phyloP scores from a whole-genome alignment of 805 yeast genomes.

The Zygoascus bituminiphila region DNA sequence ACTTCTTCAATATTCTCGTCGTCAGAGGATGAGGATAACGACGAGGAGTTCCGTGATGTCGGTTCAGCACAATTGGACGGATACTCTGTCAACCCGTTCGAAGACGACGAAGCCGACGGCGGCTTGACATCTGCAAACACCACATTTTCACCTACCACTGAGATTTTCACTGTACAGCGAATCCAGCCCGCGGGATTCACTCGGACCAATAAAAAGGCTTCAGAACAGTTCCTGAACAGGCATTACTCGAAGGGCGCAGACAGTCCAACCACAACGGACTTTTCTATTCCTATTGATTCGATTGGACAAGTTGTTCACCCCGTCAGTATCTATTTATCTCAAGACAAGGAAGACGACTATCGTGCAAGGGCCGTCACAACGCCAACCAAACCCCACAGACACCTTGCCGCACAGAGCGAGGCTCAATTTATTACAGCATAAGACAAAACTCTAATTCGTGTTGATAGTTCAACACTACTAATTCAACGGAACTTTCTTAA shows the following conservation, averaged over 20 bases:
- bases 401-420: not conserved
- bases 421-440: not conserved
- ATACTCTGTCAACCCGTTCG: not conserved
- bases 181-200: not conserved
- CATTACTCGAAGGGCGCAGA: not conserved
- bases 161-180: not conserved
- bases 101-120: not conserved
- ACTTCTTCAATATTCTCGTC: not conserved
- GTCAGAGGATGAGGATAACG: not conserved
- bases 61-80: not conserved
- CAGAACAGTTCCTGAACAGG: not conserved
- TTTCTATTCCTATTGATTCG: not conserved
- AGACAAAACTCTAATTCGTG: too few species aligned
- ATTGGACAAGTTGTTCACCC: not conserved
- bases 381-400: not conserved
- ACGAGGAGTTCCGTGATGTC: not conserved
- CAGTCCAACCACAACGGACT: not conserved
- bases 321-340: not conserved
- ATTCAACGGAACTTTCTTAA: not conserved
- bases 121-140: not conserved
- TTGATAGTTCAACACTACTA: too few species aligned
- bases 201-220: not conserved
- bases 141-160: not conserved
- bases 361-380: not conserved
- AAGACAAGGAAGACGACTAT: not conserved